These are phyloP conservation scores for Colletotrichum sp. DNA, from an alignment of 2,329 filamentous ascomycete species.

Conservation along the genomic window DNA sequence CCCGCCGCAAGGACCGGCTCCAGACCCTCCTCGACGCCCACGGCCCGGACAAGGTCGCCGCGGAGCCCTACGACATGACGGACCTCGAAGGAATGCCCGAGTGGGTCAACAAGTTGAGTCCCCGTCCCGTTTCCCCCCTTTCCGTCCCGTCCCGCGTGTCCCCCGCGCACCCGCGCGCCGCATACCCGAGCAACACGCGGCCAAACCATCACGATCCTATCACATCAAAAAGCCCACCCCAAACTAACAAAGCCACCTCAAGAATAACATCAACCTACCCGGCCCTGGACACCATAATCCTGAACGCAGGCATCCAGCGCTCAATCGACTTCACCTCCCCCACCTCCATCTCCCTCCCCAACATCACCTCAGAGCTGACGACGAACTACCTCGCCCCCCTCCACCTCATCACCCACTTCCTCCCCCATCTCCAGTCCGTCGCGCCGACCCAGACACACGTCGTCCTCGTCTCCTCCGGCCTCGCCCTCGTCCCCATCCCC, in stretches of 20 bases:
- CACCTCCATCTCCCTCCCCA: conserved; percentile 31
- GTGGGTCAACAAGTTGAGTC: conserved; percentile 42
- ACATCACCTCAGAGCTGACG: conserved; percentile 46
- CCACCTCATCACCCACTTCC: conserved; percentile 46
- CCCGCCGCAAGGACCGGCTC: conserved; percentile 57
- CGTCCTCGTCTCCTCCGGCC: conserved; percentile 43
- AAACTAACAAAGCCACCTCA: background rate
- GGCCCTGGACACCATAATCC: conserved; percentile 58
- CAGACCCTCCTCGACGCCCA: conserved; percentile 53
- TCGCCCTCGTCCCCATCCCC: conserved; percentile 52
- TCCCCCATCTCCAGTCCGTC: conserved; percentile 44
- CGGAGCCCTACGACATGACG: conserved; percentile 47
- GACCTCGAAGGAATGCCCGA: conserved; percentile 43
- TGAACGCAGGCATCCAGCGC: conserved; percentile 63
- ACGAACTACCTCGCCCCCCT: conserved; percentile 54
- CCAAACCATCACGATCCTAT: background rate
- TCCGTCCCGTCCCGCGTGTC: background rate
- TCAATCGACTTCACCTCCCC: conserved; percentile 51
- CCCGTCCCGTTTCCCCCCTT: background rate
- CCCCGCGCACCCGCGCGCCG: background rate
- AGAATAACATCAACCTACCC: conserved; percentile 46
- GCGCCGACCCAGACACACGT: conserved; percentile 23
- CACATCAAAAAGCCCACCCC: background rate
- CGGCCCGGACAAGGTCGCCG: conserved; percentile 44
- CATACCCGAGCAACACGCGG: background rate